Conservation (phyloP, 805 yeast species). For the Jamesozyma jinghongensis region DNA sequence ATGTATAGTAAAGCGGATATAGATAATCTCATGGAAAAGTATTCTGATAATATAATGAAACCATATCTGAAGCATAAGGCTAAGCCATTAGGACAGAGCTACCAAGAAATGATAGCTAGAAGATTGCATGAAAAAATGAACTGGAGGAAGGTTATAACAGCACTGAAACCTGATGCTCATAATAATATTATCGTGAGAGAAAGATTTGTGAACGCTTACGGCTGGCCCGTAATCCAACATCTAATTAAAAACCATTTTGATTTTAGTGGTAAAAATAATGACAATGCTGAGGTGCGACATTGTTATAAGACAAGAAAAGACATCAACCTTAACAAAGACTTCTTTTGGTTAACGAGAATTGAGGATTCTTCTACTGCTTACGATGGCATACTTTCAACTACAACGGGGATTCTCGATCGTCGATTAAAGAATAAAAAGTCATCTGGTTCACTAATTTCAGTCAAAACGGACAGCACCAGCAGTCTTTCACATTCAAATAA, state of each 20-base stretch:
- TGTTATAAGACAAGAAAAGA: no score
- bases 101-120: conserved; percentile 75
- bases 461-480: no score
- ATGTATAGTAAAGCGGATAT: conserved; percentile 41
- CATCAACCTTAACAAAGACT: conserved; percentile 6
- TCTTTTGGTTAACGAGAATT: conserved; percentile 6
- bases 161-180: conserved; percentile 85
- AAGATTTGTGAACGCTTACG: conserved; percentile 76
- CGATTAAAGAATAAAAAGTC: conserved; percentile 64
- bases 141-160: conserved; percentile 89
- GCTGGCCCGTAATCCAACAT: conserved; percentile 72
- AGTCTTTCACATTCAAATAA: no score
- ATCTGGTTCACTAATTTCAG: no score
- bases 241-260: conserved; percentile 52
- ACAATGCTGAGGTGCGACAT: no score
- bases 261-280: no score
- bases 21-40: neutral
- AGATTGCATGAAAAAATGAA: conserved; percentile 73
- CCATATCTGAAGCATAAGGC: conserved; percentile 6
- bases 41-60: conserved; percentile 22
- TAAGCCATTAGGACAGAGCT: conserved; percentile 59
- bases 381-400: conserved; percentile 4
- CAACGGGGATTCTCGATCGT: conserved; percentile 20
- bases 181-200: conserved; percentile 86
- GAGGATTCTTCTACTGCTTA: conserved; percentile 1